A percentile compares a stretch with the other conserved stretches of the same genome.
These are phyloP conservation scores for Spizellomyces punctatus DNA, from an alignment of 192 early-diverging fungal species.

Conservation along the genomic window DNA sequence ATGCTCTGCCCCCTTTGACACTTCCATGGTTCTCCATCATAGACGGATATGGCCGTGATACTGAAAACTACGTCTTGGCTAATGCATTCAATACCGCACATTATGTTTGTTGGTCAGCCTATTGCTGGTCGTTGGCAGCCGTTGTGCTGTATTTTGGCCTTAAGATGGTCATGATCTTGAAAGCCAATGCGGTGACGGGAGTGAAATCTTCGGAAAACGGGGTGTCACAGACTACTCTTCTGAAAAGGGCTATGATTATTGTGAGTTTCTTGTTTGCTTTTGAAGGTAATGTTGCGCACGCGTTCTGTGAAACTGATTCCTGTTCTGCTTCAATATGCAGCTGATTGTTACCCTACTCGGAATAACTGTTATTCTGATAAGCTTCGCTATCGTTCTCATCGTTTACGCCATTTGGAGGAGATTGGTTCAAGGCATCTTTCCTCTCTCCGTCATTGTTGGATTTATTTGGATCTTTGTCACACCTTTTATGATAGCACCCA, in stretches of 20 bases:
- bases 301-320: too few relatives aligned
- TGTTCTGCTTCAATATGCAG: too few relatives aligned
- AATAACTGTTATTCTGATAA: neutral
- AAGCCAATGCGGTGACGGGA: neutral
- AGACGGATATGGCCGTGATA: neutral
- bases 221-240: too few relatives aligned
- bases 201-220: too few relatives aligned
- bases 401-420: slow-evolving; percentile 6
- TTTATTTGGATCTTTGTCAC: slow-evolving; percentile 15
- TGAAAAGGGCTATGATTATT: too few relatives aligned
- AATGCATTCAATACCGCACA: neutral
- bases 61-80: neutral
- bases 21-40: neutral
- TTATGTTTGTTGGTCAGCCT: neutral
- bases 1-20: neutral
- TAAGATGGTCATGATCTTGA: neutral
- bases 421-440: neutral
- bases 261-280: too few relatives aligned
- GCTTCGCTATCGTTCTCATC: slow-evolving; percentile 2
- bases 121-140: slow-evolving; percentile 6
- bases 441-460: neutral
- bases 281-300: too few relatives aligned
- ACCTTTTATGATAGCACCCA: slow-evolving; percentile 1
- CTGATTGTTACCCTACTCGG: neutral
- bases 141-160: slow-evolving; percentile 2